These are phyloP conservation scores for Excoecaria cochinchinensis DNA, from an alignment of 345 rosid genomes.

Conservation along the genomic window DNA sequence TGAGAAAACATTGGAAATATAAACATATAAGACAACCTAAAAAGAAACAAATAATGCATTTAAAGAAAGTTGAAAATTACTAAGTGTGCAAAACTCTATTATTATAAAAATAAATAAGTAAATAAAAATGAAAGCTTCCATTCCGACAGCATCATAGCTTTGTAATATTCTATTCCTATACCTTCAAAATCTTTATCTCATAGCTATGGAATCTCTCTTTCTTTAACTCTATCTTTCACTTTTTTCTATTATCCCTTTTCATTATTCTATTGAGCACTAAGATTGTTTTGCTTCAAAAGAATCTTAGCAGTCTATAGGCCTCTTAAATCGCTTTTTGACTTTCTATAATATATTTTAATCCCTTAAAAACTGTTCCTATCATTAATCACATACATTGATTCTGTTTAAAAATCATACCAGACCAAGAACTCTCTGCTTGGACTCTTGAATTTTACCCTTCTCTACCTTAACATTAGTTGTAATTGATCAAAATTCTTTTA, in stretches of 20 bases:
- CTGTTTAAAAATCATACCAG: background rate
- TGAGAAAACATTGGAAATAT: conserved; percentile 12
- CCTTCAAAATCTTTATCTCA: conserved; percentile 18
- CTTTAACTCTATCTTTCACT: conserved; percentile 18
- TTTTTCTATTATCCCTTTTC: conserved; percentile 22
- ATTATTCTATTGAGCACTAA: conserved; percentile 27
- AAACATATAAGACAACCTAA: conserved; percentile 1
- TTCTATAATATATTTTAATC: conserved; percentile 12
- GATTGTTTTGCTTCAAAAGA: conserved; percentile 30
- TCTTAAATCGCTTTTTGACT: conserved; percentile 38
- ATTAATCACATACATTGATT: conserved; percentile 13
- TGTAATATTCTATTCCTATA: conserved; percentile 29
- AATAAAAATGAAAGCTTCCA: conserved; percentile 24
- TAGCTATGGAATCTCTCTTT: conserved; percentile 2
- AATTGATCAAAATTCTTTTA: no score
- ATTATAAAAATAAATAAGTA: background rate
- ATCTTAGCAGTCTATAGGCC: conserved; percentile 26
- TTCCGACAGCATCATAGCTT: conserved; percentile 39
- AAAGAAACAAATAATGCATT: conserved; percentile 16
- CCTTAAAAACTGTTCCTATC: conserved; percentile 3
- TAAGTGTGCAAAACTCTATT: background rate
- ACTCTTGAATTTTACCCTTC: conserved; percentile 17
- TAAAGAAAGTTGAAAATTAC: conserved; percentile 5
- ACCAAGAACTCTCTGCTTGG: background rate
- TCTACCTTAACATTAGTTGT: no score